Conservation (phyloP, 1,284 basidiomycete species). For the Ceratobasidium sp. region DNA sequence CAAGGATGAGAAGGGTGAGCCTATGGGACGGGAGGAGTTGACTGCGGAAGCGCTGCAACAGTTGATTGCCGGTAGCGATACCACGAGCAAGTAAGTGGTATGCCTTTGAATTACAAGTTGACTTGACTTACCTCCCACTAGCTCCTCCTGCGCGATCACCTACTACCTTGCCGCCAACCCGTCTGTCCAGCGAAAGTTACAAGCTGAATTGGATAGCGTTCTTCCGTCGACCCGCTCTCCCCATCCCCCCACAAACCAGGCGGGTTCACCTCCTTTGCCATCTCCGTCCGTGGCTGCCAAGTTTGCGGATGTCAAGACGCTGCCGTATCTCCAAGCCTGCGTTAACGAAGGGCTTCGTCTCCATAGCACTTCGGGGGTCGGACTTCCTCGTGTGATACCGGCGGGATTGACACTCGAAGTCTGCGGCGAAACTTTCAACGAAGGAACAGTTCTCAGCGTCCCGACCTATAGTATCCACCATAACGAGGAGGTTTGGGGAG, state of each 20-base stretch:
- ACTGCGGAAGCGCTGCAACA: conserved; percentile 89
- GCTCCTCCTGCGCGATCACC: conserved; percentile 84
- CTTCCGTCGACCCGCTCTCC: conserved; percentile 54
- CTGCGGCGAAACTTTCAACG: conserved; percentile 69
- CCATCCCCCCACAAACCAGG: conserved; percentile 7
- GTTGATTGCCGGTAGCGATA: conserved; percentile 85
- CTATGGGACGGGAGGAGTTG: conserved; percentile 80
- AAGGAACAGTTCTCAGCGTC: conserved; percentile 78
- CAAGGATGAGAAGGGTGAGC: conserved; percentile 79
- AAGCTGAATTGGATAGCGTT: conserved; percentile 80
- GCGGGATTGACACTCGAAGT: conserved; percentile 70
- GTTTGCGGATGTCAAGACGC: conserved; percentile 64
- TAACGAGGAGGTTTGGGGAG: conserved; percentile 75
- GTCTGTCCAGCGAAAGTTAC: conserved; percentile 72
- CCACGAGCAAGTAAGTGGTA: conserved; percentile 76
- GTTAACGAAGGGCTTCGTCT: conserved; percentile 84
- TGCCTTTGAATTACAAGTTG: conserved; percentile 23
- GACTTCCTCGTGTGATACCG: conserved; percentile 80
- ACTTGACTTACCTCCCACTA: conserved; percentile 50
- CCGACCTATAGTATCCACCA: conserved; percentile 84
- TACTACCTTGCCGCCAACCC: conserved; percentile 81
- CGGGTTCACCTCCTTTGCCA: conserved; percentile 13
- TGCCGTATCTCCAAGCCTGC: conserved; percentile 82
- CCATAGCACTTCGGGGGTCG: conserved; percentile 71
- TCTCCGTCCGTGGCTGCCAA: conserved; percentile 7